A percentile compares a stretch with the other conserved stretches of the same genome.
These are phyloP conservation scores for Tulasnella calospora DNA, from an alignment of 768 basidiomycete species.

Conservation along the genomic window DNA sequence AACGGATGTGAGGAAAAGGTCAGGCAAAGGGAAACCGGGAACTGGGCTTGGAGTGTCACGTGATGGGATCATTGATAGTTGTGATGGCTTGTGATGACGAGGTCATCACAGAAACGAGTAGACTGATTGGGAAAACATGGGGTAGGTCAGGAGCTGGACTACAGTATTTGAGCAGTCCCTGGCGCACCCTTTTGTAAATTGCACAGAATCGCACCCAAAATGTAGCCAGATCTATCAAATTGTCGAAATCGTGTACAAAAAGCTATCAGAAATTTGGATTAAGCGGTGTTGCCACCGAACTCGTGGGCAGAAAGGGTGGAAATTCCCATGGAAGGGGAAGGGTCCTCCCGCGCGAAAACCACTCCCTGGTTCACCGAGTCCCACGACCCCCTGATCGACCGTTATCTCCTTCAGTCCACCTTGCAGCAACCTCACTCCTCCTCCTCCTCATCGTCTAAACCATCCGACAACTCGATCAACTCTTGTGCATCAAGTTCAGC, in stretches of 20 bases:
- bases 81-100: too few species aligned
- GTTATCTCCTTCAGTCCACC: background rate
- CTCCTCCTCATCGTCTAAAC: too few species aligned
- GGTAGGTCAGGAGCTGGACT: background rate
- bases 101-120: background rate
- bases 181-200: background rate
- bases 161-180: background rate
- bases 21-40: too few species aligned
- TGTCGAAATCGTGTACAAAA: background rate
- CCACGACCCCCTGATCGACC: background rate
- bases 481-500: too few species aligned
- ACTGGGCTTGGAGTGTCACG: too few species aligned
- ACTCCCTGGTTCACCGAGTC: background rate
- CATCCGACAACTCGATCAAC: too few species aligned
- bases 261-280: background rate
- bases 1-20: too few species aligned
- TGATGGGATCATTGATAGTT: too few species aligned
- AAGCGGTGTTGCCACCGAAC: background rate
- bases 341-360: background rate
- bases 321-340: background rate
- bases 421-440: too few species aligned
- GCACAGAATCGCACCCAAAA: background rate
- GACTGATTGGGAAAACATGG: background rate
- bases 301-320: background rate
- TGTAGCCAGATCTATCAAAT: background rate